Evolutionary conservation across 1,139 yeast genomes (phyloP).

Genomic region (Saccharomyces hybrid): DNA sequence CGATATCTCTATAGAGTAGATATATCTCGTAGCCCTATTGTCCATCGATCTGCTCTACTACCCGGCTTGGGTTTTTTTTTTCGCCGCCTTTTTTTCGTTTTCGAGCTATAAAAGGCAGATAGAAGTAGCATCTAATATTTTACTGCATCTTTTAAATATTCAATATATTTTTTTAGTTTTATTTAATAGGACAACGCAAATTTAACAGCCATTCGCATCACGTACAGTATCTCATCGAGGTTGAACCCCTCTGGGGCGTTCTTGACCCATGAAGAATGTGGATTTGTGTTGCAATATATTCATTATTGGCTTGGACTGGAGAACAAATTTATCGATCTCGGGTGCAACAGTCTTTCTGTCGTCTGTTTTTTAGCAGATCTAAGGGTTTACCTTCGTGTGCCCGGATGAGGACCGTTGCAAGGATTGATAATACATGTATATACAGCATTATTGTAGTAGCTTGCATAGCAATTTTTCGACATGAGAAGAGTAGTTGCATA

Average conservation of each 20-base stretch:
- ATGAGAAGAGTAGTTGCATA: not conserved
- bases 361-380: slow-evolving; percentile 40
- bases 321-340: slow-evolving; percentile 58
- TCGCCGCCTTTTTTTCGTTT: not conserved
- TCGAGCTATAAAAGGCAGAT: not conserved
- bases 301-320: slow-evolving; percentile 50
- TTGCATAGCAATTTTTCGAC: not conserved
- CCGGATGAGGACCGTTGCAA: slow-evolving; percentile 79
- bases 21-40: not conserved
- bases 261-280: slow-evolving; percentile 72
- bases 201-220: slow-evolving; percentile 60
- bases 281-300: slow-evolving; percentile 44
- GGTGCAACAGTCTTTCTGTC: slow-evolving; percentile 70
- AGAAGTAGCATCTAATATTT: no score
- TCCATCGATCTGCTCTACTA: not conserved
- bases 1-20: not conserved
- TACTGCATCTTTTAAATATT: no score
- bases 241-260: slow-evolving; percentile 62
- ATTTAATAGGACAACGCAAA: slow-evolving; percentile 45
- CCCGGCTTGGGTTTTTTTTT: not conserved
- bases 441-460: not conserved
- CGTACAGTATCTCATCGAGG: slow-evolving; percentile 65
- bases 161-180: no score
- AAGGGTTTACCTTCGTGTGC: slow-evolving; percentile 79
- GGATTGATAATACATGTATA: slow-evolving; percentile 55